These are phyloP conservation scores for Candolleomyces aberdarensis DNA, from an alignment of 768 basidiomycete species.

Conservation along the genomic window DNA sequence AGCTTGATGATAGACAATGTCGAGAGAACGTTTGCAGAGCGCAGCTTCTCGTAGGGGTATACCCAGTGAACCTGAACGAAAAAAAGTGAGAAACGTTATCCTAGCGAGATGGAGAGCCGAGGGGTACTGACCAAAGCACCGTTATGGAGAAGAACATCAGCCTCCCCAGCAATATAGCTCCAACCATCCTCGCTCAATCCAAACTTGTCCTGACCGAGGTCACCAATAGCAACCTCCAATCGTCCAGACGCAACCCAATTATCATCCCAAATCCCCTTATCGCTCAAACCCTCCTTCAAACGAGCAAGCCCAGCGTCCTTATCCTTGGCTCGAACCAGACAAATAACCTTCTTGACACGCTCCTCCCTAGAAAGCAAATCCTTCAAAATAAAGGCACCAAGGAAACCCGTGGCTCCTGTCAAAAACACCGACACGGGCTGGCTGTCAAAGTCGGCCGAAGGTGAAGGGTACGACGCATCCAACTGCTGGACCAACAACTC, in stretches of 20 bases:
- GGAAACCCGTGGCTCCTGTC: constrained; percentile 95
- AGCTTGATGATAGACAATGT: constrained; percentile 84
- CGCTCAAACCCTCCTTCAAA: constrained; percentile 65
- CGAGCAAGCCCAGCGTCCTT: constrained; percentile 62
- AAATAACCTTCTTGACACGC: constrained; percentile 82
- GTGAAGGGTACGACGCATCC: constrained; percentile 55
- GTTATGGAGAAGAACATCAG: constrained; percentile 88
- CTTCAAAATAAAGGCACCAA: constrained; percentile 87
- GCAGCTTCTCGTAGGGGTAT: constrained; percentile 93
- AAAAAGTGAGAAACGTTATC: not conserved
- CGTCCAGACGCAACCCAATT: constrained; percentile 66
- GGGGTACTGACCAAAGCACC: constrained; percentile 81
- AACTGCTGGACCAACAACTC: constrained; percentile 58
- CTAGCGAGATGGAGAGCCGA: not conserved
- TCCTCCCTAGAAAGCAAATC: constrained; percentile 57
- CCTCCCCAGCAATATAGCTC: constrained; percentile 63
- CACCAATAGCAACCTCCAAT: constrained; percentile 81
- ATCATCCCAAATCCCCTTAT: constrained; percentile 88
- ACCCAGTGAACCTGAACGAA: constrained; percentile 90
- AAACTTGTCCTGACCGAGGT: constrained; percentile 72
- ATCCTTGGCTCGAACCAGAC: constrained; percentile 79
- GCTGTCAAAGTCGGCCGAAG: constrained; percentile 51
- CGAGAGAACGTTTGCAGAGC: constrained; percentile 87
- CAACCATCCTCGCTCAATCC: constrained; percentile 67
- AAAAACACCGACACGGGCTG: constrained; percentile 79